These are phyloP conservation scores for Umbilicus rupestris DNA, from an alignment of 164 flowering plant genomes.

Conservation along the genomic window DNA sequence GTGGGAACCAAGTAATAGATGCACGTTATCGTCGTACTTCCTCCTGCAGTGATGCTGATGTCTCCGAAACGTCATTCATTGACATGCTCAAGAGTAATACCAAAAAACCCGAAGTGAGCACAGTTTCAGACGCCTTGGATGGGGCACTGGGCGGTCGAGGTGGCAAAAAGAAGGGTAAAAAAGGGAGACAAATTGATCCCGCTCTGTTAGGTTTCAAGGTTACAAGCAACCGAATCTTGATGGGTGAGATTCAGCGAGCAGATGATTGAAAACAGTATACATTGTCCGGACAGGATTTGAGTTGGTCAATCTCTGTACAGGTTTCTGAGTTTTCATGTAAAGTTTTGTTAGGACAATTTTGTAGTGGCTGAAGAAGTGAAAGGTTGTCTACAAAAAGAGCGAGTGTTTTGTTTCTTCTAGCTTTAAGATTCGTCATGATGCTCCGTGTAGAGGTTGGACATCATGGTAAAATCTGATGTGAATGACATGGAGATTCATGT, in stretches of 20 bases:
- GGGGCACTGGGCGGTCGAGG: conserved; percentile 27
- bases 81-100: conserved; percentile 65
- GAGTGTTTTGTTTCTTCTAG: too few relatives aligned
- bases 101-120: conserved; percentile 28
- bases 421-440: too few relatives aligned
- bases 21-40: conserved; percentile 36
- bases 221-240: not conserved
- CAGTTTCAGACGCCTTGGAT: conserved; percentile 26
- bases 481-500: too few relatives aligned
- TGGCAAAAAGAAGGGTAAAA: conserved; percentile 24
- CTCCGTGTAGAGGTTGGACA: too few relatives aligned
- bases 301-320: not conserved
- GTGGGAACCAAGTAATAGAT: conserved; percentile 43
- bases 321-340: not conserved
- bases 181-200: conserved; percentile 5
- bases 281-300: not conserved
- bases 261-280: not conserved
- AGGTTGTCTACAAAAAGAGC: too few relatives aligned
- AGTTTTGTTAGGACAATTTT: not conserved
- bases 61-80: conserved; percentile 59
- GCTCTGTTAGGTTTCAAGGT: not conserved
- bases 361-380: not conserved
- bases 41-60: conserved; percentile 52
- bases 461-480: too few relatives aligned
- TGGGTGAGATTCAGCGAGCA: conserved; percentile 5